Conservation (phyloP, 371 early-diverging fungal genomes). For the Lichtheimia hyalospora region DNA sequence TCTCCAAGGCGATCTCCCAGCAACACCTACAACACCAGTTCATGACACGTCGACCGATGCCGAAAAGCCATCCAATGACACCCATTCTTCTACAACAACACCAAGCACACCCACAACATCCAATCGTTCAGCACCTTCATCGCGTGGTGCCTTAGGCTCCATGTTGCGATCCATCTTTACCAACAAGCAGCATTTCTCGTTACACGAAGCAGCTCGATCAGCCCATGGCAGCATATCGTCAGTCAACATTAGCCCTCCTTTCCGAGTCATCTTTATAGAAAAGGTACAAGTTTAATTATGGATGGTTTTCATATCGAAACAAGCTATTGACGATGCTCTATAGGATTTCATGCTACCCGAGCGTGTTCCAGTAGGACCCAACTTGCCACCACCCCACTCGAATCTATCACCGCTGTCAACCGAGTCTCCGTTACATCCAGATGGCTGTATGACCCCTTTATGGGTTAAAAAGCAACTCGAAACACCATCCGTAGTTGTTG, state of each 20-base stretch:
- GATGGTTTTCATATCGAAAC: not conserved
- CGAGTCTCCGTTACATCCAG: conserved; percentile 77
- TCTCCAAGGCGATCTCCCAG: conserved; percentile 18
- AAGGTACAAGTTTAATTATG: conserved; percentile 32
- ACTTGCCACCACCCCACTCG: conserved; percentile 43
- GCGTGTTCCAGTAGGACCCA: conserved; percentile 34
- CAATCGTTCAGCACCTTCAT: conserved; percentile 9
- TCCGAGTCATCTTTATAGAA: conserved; percentile 37
- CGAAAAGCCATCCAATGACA: conserved; percentile 25
- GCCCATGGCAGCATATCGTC: conserved; percentile 12
- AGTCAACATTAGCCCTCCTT: conserved; percentile 20
- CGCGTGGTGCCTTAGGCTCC: conserved; percentile 16
- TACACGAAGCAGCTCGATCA: conserved; percentile 39
- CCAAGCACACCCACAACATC: conserved; percentile 5
- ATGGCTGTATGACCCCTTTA: conserved; percentile 73
- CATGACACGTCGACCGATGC: conserved; percentile 10
- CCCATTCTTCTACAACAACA: conserved; percentile 16
- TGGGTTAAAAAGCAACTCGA: conserved; percentile 74
- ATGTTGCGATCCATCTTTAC: conserved; percentile 24
- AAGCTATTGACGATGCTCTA: not conserved
- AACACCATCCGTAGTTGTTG: conserved; percentile 67
- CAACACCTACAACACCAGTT: not conserved
- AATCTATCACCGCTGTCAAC: conserved; percentile 69
- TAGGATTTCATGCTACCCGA: conserved; percentile 42
- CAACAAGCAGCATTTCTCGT: conserved; percentile 25